A percentile compares a stretch with the other conserved stretches of the same genome.
Evolutionary conservation across 768 basidiomycete species (phyloP).

Genomic region (Boletales sp.): DNA sequence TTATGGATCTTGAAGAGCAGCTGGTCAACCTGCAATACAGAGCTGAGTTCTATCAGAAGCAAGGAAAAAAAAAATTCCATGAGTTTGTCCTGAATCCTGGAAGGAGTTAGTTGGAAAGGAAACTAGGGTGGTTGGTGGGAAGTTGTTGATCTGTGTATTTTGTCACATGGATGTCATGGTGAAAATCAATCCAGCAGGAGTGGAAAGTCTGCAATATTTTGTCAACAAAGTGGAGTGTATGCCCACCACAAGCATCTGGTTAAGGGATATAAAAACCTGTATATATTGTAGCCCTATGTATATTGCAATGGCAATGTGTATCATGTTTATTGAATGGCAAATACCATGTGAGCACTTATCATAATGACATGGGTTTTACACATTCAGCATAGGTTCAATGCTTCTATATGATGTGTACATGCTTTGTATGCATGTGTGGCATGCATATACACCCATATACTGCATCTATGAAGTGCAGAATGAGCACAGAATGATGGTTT

Average conservation of each 20-base stretch:
- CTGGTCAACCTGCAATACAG: neutral
- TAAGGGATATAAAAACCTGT: too few species aligned
- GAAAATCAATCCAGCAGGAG: neutral
- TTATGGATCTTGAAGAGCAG: neutral
- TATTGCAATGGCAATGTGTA: too few species aligned
- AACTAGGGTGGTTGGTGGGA: neutral
- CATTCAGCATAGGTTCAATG: too few species aligned
- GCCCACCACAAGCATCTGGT: neutral
- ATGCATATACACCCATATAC: too few species aligned
- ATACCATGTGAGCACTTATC: too few species aligned
- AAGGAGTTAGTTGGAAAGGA: neutral
- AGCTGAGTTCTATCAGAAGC: neutral
- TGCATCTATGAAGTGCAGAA: too few species aligned
- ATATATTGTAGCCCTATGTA: too few species aligned
- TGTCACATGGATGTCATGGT: neutral
- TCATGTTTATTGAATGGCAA: too few species aligned
- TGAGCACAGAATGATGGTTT: too few species aligned
- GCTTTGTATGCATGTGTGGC: too few species aligned
- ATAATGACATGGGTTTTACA: too few species aligned
- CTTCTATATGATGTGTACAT: too few species aligned
- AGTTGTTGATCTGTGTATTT: neutral
- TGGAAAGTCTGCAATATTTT: neutral
- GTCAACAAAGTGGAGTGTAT: neutral
- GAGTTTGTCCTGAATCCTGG: neutral
- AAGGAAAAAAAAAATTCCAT: neutral